Conservation (phyloP, 371 early-diverging fungal genomes). For the Smittium culicis region DNA sequence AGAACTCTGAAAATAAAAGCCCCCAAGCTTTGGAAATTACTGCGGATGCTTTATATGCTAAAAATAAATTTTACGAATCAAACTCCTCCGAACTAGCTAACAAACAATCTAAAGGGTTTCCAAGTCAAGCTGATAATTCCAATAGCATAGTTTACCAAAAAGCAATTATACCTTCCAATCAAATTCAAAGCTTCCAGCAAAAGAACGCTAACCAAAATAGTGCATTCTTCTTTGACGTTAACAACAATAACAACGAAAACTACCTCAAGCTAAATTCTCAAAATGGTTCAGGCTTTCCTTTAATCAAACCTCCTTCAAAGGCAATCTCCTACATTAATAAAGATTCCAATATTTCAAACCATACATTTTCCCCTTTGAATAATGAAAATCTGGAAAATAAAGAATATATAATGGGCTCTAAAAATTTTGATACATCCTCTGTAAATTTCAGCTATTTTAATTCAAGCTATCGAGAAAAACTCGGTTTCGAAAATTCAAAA, state of each 20-base stretch:
- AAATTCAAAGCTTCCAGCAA: not conserved
- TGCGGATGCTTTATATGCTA: not conserved
- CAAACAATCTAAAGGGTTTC: not conserved
- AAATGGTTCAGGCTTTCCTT: not conserved
- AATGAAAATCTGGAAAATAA: not conserved
- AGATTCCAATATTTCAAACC: not conserved
- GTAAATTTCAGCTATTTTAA: not conserved
- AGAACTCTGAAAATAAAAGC: not conserved
- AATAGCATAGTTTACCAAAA: not conserved
- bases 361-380: not conserved
- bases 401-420: not conserved
- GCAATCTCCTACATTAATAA: not conserved
- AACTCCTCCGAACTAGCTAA: not conserved
- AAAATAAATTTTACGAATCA: not conserved
- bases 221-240: not conserved
- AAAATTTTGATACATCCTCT: not conserved
- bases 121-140: not conserved
- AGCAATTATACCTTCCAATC: not conserved
- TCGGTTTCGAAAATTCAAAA: not conserved
- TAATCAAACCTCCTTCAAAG: not conserved
- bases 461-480: not conserved
- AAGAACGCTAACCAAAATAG: not conserved
- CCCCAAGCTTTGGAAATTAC: not conserved
- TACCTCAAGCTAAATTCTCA: not conserved
- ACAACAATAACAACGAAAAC: not conserved